Base-by-base conservation (phyloP, 2,329 filamentous ascomycete genomes). In the Magnaporthiopsis poae region DNA sequence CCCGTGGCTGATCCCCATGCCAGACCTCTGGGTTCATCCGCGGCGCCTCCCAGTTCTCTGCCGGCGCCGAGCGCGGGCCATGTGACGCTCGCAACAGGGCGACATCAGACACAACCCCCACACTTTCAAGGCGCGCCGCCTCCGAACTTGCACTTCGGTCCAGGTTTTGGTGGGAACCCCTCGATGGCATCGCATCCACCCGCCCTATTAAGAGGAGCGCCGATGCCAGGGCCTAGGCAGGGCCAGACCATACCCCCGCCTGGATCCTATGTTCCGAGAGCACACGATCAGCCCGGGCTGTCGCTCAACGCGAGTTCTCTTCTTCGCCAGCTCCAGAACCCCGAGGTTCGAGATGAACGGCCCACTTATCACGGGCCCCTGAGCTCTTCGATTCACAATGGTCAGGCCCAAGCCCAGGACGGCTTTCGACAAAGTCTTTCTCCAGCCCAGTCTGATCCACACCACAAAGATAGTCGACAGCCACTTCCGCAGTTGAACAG, bases 401-500 rank as follows among this genome's bases (percentile, higher is more conserved):
- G 25, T 21, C 46, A 56, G n/a, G 46, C 15, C 15, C 39, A 52
- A 15, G 39, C 21, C 46, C 46, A 52, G 46, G 46, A 18, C 46
- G 5, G 46, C 46, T 56, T 56, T 21, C 46, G 21, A 25, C 46
- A 21, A 25, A 56, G n/a, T 56, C 18, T 7, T 9, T 56, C 46
- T 21, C 46, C 46, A 5, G 21, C 9, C 11, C 46, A 21, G 8
- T 3, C 46, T 11, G 21, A 8, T 68, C 70, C 11, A 71, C 71
- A 36, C 73, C 70, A 61, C 71, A 13, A 13, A 35, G 63, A 70
- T 29, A 66, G 65, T n/a, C 63, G 63, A 35, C 68, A 69, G 7
- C 70, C 69, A 63, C 71, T 70, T 25, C 64, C 69, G 7, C 74
- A 74, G 35, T 65, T 78, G 63, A 74, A 71, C n/a, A 73, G 66